phyloP scores from a whole-genome alignment of 495 filamentous ascomycete genomes.

The Coniosporium apollinis region DNA sequence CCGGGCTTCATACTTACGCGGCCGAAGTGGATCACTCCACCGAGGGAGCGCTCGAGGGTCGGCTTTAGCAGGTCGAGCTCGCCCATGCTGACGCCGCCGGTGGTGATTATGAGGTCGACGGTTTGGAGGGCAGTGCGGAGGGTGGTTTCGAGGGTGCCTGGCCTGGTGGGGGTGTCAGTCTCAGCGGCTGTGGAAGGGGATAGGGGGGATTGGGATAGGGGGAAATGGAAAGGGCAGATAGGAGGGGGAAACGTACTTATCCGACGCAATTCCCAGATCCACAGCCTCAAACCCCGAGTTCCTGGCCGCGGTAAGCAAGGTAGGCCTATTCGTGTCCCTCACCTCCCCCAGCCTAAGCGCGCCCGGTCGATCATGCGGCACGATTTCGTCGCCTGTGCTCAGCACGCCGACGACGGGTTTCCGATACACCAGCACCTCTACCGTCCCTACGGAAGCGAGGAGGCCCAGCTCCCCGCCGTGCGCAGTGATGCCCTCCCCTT shows the following conservation, averaged over 20 bases:
- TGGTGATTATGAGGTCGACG: constrained; percentile 77
- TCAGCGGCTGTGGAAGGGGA: neutral
- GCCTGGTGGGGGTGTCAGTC: constrained; percentile 14
- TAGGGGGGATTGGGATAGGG: neutral
- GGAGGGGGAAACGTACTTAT: constrained; percentile 35
- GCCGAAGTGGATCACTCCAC: constrained; percentile 92
- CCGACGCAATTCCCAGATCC: constrained; percentile 75
- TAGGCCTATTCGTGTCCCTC: constrained; percentile 79
- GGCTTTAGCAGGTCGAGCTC: constrained; percentile 96
- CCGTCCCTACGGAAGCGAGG: constrained; percentile 66
- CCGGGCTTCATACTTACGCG: constrained; percentile 95
- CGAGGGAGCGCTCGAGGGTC: constrained; percentile 77
- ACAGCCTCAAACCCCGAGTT: constrained; percentile 66
- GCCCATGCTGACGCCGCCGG: constrained; percentile 94
- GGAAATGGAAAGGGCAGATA: constrained; percentile 14
- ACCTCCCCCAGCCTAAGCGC: constrained; percentile 64
- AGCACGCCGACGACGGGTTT: constrained; percentile 72
- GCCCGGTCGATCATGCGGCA: constrained; percentile 50
- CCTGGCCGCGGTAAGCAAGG: constrained; percentile 56
- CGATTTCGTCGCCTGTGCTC: constrained; percentile 91
- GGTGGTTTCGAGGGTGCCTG: constrained; percentile 57
- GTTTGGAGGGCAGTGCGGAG: constrained; percentile 55
- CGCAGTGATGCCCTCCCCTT: constrained; percentile 62
- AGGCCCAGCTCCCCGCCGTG: constrained; percentile 84
- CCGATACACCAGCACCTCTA: constrained; percentile 55